These are phyloP conservation scores for Purshia tridentata DNA, from an alignment of 306 rosid species.

Conservation along the genomic window DNA sequence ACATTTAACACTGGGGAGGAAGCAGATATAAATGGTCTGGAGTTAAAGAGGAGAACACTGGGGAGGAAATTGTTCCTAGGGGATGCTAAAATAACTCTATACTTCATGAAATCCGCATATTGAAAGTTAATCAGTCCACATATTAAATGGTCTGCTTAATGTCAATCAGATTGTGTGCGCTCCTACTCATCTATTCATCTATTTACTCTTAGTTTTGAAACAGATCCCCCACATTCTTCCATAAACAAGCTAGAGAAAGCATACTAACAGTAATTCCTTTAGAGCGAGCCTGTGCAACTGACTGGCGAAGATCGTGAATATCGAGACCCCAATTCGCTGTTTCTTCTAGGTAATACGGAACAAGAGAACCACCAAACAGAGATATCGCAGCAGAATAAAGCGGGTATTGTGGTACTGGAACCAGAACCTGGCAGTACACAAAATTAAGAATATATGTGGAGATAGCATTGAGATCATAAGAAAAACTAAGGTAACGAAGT, in stretches of 20 bases:
- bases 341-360: constrained; percentile 98
- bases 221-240: constrained; percentile 16
- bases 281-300: constrained; percentile 70
- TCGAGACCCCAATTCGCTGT: constrained; percentile 99
- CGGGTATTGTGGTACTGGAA: constrained; percentile 99
- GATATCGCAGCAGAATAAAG: constrained; percentile 95
- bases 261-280: constrained; percentile 76
- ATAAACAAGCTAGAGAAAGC: constrained; percentile 23
- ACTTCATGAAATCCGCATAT: neutral
- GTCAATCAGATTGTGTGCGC: constrained; percentile 17
- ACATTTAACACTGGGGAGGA: neutral
- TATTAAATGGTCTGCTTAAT: constrained; percentile 8
- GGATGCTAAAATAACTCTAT: neutral
- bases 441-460: constrained; percentile 2
- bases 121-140: constrained; percentile 16
- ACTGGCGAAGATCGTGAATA: constrained; percentile 60
- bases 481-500: constrained; percentile 11
- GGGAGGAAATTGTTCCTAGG: constrained; percentile 4
- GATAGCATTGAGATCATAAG: constrained; percentile 17
- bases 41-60: constrained; percentile 14
- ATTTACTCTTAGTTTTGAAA: constrained; percentile 21
- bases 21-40: constrained; percentile 11
- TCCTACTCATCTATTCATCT: constrained; percentile 17
- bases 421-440: constrained; percentile 68
- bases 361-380: constrained; percentile 87